Evolutionary conservation across 2,329 filamentous ascomycete genomes (phyloP).

Genomic region (Domatiomyces globalis): DNA sequence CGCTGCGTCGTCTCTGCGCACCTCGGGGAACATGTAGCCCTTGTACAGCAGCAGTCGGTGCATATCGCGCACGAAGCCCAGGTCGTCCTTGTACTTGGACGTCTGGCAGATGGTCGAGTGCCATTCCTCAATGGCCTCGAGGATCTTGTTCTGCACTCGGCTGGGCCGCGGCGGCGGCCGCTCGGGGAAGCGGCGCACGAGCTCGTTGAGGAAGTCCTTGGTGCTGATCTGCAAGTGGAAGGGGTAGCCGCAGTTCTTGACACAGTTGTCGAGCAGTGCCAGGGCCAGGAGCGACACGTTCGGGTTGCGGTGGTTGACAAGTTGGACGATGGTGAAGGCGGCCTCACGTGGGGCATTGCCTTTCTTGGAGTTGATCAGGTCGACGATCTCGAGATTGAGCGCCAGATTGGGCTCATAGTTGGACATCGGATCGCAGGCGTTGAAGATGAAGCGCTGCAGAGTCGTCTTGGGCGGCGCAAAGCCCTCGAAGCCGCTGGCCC

Average conservation of each 20-base stretch:
- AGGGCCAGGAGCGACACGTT: slow-evolving; percentile 77
- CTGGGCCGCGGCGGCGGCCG: slow-evolving; percentile 74
- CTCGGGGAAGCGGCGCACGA: slow-evolving; percentile 90
- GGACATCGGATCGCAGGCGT: slow-evolving; percentile 77
- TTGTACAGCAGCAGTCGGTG: slow-evolving; percentile 91
- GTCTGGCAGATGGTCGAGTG: slow-evolving; percentile 95
- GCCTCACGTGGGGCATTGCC: slow-evolving; percentile 90
- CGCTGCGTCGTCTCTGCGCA: slow-evolving; percentile 84
- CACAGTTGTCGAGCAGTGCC: slow-evolving; percentile 86
- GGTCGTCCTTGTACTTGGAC: slow-evolving; percentile 89
- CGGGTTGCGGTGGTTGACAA: slow-evolving; percentile 92
- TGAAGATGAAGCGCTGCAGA: slow-evolving; percentile 88
- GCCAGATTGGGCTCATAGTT: slow-evolving; percentile 98
- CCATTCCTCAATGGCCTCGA: slow-evolving; percentile 98
- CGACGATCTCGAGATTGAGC: slow-evolving; percentile 87
- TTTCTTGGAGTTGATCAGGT: slow-evolving; percentile 95
- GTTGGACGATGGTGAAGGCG: slow-evolving; percentile 79
- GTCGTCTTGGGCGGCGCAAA: slow-evolving; percentile 68
- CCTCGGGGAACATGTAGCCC: slow-evolving; percentile 87
- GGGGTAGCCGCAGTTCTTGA: slow-evolving; percentile 98
- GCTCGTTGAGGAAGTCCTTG: slow-evolving; percentile 97
- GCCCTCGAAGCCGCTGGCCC: slow-evolving; percentile 73
- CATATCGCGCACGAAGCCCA: slow-evolving; percentile 96
- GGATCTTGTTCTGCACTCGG: slow-evolving; percentile 77
- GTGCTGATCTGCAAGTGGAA: slow-evolving; percentile 98